Percentiles rank a stretch among this genome's conserved stretches.
phyloP scores from a whole-genome alignment of 23 red algal species.

The Gracilaria gracilis region DNA sequence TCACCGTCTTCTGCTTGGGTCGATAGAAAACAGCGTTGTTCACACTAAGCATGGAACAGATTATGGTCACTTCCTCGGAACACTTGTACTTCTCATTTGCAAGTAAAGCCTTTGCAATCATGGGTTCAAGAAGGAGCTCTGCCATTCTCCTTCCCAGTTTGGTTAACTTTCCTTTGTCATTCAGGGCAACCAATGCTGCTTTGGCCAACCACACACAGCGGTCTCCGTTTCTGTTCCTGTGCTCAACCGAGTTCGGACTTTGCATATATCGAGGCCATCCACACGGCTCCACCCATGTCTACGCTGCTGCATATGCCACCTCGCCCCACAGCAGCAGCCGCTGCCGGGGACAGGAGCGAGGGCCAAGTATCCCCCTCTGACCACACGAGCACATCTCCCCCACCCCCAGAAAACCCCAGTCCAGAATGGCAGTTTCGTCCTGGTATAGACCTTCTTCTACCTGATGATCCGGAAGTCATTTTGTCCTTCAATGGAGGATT shows the following conservation, averaged over 20 bases:
- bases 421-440: conserved; percentile 27
- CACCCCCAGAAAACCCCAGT: neutral
- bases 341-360: neutral
- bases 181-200: too few species aligned
- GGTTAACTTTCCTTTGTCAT: too few species aligned
- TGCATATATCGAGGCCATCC: neutral
- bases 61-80: too few species aligned
- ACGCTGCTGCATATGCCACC: neutral
- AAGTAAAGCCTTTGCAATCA: too few species aligned
- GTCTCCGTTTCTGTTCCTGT: neutral
- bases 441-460: conserved; percentile 26
- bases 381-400: conserved; percentile 24
- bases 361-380: conserved; percentile 8
- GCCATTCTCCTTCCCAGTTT: too few species aligned
- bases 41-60: too few species aligned
- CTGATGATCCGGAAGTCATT: conserved; percentile 53
- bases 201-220: neutral
- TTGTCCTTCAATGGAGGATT: conserved; percentile 79
- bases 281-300: neutral
- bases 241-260: neutral
- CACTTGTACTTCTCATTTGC: too few species aligned
- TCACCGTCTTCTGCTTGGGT: too few species aligned
- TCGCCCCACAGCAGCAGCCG: conserved; percentile 27
- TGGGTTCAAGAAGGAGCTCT: too few species aligned
- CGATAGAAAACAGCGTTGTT: too few species aligned